Evolutionary conservation across 768 basidiomycete genomes (phyloP).

Genomic region (Mycena metata): DNA sequence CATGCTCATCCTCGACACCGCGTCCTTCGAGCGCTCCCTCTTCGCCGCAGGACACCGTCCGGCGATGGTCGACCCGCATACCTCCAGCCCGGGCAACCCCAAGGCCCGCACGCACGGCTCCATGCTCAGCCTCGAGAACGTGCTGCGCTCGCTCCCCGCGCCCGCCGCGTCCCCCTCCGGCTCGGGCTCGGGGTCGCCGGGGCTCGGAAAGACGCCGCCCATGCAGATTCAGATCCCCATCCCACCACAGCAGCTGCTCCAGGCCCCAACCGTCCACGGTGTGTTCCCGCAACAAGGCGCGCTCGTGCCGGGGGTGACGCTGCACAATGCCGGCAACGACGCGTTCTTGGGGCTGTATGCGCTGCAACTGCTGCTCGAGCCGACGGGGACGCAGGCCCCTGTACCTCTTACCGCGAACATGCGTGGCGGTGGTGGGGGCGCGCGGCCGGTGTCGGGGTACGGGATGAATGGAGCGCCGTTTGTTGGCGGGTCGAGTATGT

Average conservation of each 20-base stretch:
- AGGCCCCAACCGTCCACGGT: constrained; percentile 14
- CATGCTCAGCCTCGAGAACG: constrained; percentile 71
- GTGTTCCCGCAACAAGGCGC: constrained; percentile 34
- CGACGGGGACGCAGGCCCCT: constrained; percentile 56
- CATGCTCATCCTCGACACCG: constrained; percentile 75
- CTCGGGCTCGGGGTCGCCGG: constrained; percentile 8
- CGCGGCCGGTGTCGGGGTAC: constrained; percentile 15
- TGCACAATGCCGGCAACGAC: constrained; percentile 87
- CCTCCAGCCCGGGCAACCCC: constrained; percentile 49
- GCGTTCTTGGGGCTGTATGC: constrained; percentile 78
- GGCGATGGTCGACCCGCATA: constrained; percentile 71
- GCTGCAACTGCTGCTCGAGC: constrained; percentile 78
- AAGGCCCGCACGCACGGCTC: constrained; percentile 64
- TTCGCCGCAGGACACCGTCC: constrained; percentile 71
- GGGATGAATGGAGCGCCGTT: neutral
- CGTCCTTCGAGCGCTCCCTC: constrained; percentile 72
- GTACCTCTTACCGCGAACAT: constrained; percentile 45
- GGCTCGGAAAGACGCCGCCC: too few relatives aligned
- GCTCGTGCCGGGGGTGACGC: constrained; percentile 53
- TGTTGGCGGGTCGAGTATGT: too few relatives aligned
- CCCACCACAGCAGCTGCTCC: constrained; percentile 23
- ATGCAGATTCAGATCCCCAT: constrained; percentile 28
- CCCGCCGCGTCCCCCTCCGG: constrained; percentile 39
- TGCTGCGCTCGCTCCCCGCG: constrained; percentile 70
- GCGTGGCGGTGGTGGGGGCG: constrained; percentile 16